These are phyloP conservation scores for Orbilia ellipsospora DNA, from an alignment of 2,329 filamentous ascomycete genomes.

Conservation along the genomic window DNA sequence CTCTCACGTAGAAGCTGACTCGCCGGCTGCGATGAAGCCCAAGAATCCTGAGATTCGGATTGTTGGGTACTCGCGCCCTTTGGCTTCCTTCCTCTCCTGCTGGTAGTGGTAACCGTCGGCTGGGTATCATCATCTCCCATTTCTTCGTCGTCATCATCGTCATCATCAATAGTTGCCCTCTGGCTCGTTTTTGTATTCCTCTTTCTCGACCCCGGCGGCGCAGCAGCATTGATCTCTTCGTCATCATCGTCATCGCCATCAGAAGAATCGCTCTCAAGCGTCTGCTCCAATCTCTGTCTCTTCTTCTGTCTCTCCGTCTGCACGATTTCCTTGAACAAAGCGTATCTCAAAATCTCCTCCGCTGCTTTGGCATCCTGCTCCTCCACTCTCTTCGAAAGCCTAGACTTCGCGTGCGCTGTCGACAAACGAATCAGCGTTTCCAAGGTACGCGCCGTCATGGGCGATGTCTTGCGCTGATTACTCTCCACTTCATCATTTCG, in stretches of 20 bases:
- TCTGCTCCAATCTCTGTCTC: constrained; percentile 84
- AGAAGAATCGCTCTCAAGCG: constrained; percentile 68
- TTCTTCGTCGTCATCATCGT: constrained; percentile 57
- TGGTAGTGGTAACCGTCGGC: constrained; percentile 57
- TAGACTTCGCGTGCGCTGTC: constrained; percentile 92
- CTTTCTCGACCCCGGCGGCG: constrained; percentile 64
- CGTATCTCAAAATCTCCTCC: constrained; percentile 90
- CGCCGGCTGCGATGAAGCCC: constrained; percentile 63
- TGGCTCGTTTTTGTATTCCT: constrained; percentile 65
- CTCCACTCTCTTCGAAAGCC: constrained; percentile 87
- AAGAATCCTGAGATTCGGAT: constrained; percentile 61
- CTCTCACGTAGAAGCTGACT: constrained; percentile 57
- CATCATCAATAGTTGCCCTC: constrained; percentile 62
- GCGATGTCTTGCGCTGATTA: constrained; percentile 91
- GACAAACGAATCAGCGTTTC: constrained; percentile 98
- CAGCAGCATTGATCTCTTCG: constrained; percentile 66
- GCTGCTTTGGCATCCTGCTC: constrained; percentile 88
- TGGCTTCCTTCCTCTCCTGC: constrained; percentile 26
- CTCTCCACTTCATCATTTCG: constrained; percentile 96
- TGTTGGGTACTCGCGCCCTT: constrained; percentile 29
- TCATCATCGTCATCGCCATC: constrained; percentile 70
- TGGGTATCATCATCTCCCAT: constrained; percentile 63
- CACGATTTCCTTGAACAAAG: constrained; percentile 95
- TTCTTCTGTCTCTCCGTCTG: constrained; percentile 74
- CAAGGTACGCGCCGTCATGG: constrained; percentile 94